Evolutionary conservation across 164 flowering plant genomes (phyloP), one percentile per base, ranked within the genome.

Genomic region (Stephania cephalantha): DNA sequence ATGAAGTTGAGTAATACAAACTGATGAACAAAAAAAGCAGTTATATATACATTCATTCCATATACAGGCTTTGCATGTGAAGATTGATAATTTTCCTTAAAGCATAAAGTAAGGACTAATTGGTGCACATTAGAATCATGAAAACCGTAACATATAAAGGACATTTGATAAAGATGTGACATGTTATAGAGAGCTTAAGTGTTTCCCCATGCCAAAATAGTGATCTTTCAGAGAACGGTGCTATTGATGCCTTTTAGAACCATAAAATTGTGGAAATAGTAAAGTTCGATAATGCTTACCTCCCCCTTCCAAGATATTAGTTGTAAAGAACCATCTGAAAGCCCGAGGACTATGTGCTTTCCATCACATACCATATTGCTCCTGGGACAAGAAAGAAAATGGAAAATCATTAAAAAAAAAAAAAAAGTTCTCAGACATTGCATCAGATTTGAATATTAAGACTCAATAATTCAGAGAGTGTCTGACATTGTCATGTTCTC

Each of bases 281-380:
- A 3, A 68, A 2, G 13, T n/a, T 18, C 29, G 5, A 4, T 44
- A 9, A 35, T 50, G 61, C 55, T 77, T 89, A 95, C 98, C 99
- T 95, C 99, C 71, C 98, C 99, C 82, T 91, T 93, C 99, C 99
- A 95, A 46, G 99, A 93, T 79, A 91, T 86, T 74, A 83, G 80
- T 80, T 87, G 92, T 50, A 95, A 75, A 58, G 91, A 90, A 76
- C 99, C 97, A 87, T 88, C 82, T 35, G 95, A 90, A 75, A 95
- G 97, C 77, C 99, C 99, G 76, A 92, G 76, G 4, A 93, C 82
- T 82, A 95, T 79, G 78, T 89, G 87, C 77, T 87, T 93, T 85
- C 73, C 88, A 81, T 95, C 98, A 76, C 97, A 83, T 29, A 94
- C 89, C 76, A 91, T 86, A 82, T 95, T 95, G 88, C 99, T 93